Percentiles rank a stretch among this genome's conserved stretches.
Conservation (phyloP, 305 asterid genomes). For the Galium porrigens region DNA sequence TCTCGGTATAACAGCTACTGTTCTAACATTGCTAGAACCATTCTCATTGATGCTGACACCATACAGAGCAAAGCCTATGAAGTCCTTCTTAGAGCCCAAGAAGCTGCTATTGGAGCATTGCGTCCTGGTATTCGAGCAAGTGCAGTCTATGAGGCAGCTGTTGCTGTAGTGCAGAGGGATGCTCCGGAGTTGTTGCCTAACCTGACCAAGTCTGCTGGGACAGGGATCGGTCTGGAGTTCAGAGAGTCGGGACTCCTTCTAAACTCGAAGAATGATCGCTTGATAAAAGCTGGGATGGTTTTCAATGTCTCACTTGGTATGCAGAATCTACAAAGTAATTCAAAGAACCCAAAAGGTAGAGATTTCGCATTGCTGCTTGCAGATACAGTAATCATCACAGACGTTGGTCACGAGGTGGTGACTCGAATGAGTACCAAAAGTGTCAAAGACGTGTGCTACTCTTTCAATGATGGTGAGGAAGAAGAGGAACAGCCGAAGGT, state of each 20-base stretch:
- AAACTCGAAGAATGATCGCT: conserved; percentile 41
- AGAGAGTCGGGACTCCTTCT: conserved; percentile 54
- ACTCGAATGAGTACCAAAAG: conserved; percentile 39
- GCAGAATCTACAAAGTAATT: conserved; percentile 40
- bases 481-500: conserved; percentile 20
- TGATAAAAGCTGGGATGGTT: conserved; percentile 50
- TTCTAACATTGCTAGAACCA: conserved; percentile 58
- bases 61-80: conserved; percentile 53
- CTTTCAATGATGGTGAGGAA: conserved; percentile 47
- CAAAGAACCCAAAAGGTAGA: conserved; percentile 32
- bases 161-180: conserved; percentile 42
- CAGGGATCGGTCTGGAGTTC: conserved; percentile 72
- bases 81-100: conserved; percentile 60
- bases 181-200: conserved; percentile 47
- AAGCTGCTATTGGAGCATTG: conserved; percentile 54
- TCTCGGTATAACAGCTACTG: conserved; percentile 67
- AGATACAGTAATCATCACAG: conserved; percentile 42
- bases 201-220: conserved; percentile 60
- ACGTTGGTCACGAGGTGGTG: conserved; percentile 30
- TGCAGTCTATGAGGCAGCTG: conserved; percentile 42
- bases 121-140: conserved; percentile 44
- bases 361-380: conserved; percentile 45
- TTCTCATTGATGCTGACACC: conserved; percentile 45
- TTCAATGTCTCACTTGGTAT: conserved; percentile 62
- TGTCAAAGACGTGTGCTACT: conserved; percentile 38